Evolutionary conservation across 176 grass and related monocot species (phyloP), one percentile per base, ranked within the genome.

Genomic region (Carex cristatella): DNA sequence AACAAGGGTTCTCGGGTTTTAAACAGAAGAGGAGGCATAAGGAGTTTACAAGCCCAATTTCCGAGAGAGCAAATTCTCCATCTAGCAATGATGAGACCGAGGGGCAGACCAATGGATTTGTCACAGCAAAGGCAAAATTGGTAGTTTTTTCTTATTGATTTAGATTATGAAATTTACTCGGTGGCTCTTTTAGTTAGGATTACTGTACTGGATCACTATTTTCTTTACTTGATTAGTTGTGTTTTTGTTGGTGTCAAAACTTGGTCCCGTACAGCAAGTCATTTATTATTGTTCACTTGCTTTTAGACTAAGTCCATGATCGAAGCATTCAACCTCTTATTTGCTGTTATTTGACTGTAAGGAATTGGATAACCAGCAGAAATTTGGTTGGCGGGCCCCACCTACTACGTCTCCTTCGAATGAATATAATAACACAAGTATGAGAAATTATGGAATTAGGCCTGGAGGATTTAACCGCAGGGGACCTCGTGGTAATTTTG

Each of bases 41-140:
- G 31, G 95, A 92, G 16, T 98, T 98, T 86, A 94, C 86, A 88
- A 98, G 92, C 86, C 92, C 95, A 83, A 91, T 98, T 58, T 98
- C 87, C 84, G 91, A 98, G 81, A 72, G 15, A 82, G 76, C 69
- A 69, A 91, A 94, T 79, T 93, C 92, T 90, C 91, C 91, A 87
- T 89, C 83, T 80, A 91, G 86, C 84, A 93, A 93, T 86, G 89
- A 91, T 85, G 92, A 94, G 84, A 80, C 83, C 70, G 91, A 93
- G 91, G 86, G 49, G 71, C 78, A 86, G 81, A 57, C 16, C 37
- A 85, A 79, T 90, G 86, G 79, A 85, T 98, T 98, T 87, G 79
- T 90, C 64, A 93, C 89, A 82, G 92, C 95, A 71, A 94, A 86
- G 92, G 88, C 80, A 91, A 98, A 93, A 90, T 62, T 98, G 95